These are phyloP conservation scores for Blepharisma japonicum DNA, from an alignment of 73 alveolate genomes.

Conservation along the genomic window DNA sequence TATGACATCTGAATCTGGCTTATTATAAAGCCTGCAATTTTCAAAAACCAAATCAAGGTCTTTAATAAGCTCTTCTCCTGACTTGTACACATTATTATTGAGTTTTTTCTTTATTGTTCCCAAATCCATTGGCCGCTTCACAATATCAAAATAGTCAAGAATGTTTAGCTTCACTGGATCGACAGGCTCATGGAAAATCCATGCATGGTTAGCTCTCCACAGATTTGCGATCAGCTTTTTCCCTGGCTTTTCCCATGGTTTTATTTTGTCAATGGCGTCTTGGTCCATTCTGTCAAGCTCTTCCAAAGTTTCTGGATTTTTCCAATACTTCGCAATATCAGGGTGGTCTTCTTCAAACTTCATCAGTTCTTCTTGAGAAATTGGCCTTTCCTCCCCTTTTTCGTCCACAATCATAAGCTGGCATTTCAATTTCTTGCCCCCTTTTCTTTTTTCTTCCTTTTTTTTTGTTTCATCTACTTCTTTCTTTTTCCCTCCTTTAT, in stretches of 20 bases:
- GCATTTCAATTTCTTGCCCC: background rate
- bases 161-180: slow-evolving; percentile 46
- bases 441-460: background rate
- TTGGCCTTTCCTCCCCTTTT: slow-evolving; percentile 39
- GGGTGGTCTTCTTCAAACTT: slow-evolving; percentile 46
- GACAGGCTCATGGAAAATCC: slow-evolving; percentile 42
- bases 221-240: slow-evolving; percentile 64
- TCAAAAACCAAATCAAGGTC: no score
- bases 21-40: no score
- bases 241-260: slow-evolving; percentile 79
- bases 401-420: slow-evolving; percentile 33
- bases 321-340: slow-evolving; percentile 36
- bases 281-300: slow-evolving; percentile 27
- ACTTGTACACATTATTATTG: no score
- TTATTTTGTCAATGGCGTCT: background rate
- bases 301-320: background rate
- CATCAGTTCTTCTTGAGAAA: slow-evolving; percentile 33
- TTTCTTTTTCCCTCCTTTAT: no score
- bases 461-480: no score
- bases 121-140: slow-evolving; percentile 78
- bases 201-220: slow-evolving; percentile 73
- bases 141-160: slow-evolving; percentile 76
- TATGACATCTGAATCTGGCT: no score
- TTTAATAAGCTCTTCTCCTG: no score
- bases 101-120: slow-evolving; percentile 62